Conservation (phyloP, 305 asterid species). For the Ruellia speciosa region DNA sequence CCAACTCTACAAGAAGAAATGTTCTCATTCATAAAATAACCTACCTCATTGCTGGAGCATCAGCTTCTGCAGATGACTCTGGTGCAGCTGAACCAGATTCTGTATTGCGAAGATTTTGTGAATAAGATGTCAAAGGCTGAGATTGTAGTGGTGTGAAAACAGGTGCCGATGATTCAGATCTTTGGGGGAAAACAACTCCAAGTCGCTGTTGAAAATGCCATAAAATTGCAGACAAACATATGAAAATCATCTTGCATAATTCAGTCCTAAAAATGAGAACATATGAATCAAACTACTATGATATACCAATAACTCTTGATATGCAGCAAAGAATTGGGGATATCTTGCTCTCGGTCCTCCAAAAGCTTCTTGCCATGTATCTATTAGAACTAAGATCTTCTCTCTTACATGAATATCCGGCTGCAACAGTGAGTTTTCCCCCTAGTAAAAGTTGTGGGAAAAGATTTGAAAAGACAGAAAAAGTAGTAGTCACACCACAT, state of each 20-base stretch:
- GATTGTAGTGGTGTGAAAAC: constrained; percentile 67
- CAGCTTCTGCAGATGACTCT: constrained; percentile 73
- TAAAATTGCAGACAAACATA: constrained; percentile 11
- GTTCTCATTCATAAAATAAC: neutral
- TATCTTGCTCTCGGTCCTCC: constrained; percentile 78
- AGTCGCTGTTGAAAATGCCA: constrained; percentile 46
- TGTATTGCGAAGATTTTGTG: constrained; percentile 47
- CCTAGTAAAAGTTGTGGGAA: constrained; percentile 10
- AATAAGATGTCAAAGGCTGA: constrained; percentile 55
- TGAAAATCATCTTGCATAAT: constrained; percentile 3
- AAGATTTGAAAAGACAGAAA: constrained; percentile 12
- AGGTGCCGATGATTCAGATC: constrained; percentile 60
- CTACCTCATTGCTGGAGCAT: constrained; percentile 68
- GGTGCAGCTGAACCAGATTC: constrained; percentile 42
- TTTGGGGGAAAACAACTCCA: constrained; percentile 73
- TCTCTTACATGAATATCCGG: constrained; percentile 75
- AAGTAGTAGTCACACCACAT: constrained; percentile 3
- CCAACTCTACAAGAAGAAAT: no score
- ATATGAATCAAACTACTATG: neutral
- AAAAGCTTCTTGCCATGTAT: constrained; percentile 88
- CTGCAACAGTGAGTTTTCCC: constrained; percentile 32
- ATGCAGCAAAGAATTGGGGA: constrained; percentile 67
- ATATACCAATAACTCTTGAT: constrained; percentile 68
- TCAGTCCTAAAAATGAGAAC: neutral
- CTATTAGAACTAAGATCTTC: constrained; percentile 62